Evolutionary conservation across 495 filamentous ascomycete genomes (phyloP), one percentile per base, ranked within the genome.

Genomic region (Darksidea phi): DNA sequence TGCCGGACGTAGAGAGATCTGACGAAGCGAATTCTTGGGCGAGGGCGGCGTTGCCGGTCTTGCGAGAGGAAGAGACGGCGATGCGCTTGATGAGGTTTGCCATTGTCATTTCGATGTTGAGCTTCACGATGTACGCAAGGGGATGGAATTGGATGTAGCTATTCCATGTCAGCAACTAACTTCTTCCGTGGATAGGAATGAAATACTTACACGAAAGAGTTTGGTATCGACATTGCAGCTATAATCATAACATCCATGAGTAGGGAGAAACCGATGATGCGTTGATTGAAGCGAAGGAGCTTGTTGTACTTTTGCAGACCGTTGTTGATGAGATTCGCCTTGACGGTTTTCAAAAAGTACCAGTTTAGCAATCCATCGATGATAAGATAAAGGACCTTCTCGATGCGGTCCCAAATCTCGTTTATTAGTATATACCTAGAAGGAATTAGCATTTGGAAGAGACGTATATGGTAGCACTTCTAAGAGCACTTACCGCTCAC

Each of bases 211-310:
- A 63, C 60, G 26, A 63, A 63, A n/a, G 60, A 63, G 18, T 63
- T 63, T 13, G 60, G 60, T 15, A 63, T 63, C 6, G 60, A 63
- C 60, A 63, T 63, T 1, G 60, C 60, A 12, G 53, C 60, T 11
- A 63, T 63, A 18, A 63, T 63, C 60, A 63, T 63, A n/a, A 63
- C 60, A 23, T 63, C 60, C 60, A 63, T 63, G 28, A 63, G 60
- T 1, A 63, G 26, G 0, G 60, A 63, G 2, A 63, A 1, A 12
- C 52, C 32, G 24, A 63, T 63, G 20, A 63, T 63, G 24, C 60
- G 60, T 28, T 63, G 60, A 24, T 63, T 63, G 53, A 57, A 63
- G 5, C 53, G 32, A 5, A 63, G 53, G 18, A 63, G 60, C 41
- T 63, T 63, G 54, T 63, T 57, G 28, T 63, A 63, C 20, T 63